A percentile compares a stretch with the other conserved stretches of the same genome.
Evolutionary conservation across 1,284 basidiomycete genomes (phyloP).

Genomic region (Grifola frondosa): DNA sequence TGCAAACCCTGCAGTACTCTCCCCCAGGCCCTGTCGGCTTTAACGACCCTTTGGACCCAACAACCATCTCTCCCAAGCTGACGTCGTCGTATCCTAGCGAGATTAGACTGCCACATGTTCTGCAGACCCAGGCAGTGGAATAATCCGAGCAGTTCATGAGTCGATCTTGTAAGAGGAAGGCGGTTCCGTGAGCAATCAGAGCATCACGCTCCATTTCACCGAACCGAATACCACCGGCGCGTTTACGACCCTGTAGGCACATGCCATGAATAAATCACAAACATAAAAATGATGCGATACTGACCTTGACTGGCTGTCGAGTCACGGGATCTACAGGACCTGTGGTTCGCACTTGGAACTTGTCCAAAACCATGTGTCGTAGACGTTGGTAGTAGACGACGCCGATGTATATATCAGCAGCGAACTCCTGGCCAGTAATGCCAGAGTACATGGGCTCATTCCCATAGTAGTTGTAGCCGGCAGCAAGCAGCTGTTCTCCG

Average conservation of each 20-base stretch:
- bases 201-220: conserved; percentile 99
- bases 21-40: conserved; percentile 69
- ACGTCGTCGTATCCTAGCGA: conserved; percentile 92
- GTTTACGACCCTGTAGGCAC: conserved; percentile 83
- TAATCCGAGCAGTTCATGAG: conserved; percentile 99
- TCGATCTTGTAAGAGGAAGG: conserved; percentile 96
- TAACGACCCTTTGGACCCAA: conserved; percentile 48
- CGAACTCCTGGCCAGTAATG: conserved; percentile 97
- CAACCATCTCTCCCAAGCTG: conserved; percentile 63
- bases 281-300: no score
- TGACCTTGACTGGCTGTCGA: conserved; percentile 94
- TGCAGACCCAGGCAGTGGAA: conserved; percentile 97
- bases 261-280: no score
- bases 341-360: conserved; percentile 98
- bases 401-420: conserved; percentile 97
- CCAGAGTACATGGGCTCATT: conserved; percentile 99
- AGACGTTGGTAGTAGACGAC: conserved; percentile 98
- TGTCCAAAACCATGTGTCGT: conserved; percentile 99
- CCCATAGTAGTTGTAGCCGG: conserved; percentile 98
- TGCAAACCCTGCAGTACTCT: conserved; percentile 92
- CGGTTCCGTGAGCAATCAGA: conserved; percentile 96
- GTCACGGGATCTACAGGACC: conserved; percentile 96
- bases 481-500: conserved; percentile 89
- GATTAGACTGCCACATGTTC: conserved; percentile 93
- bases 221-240: conserved; percentile 98